phyloP scores from a whole-genome alignment of 768 basidiomycete genomes.

The Boletus bicolor region DNA sequence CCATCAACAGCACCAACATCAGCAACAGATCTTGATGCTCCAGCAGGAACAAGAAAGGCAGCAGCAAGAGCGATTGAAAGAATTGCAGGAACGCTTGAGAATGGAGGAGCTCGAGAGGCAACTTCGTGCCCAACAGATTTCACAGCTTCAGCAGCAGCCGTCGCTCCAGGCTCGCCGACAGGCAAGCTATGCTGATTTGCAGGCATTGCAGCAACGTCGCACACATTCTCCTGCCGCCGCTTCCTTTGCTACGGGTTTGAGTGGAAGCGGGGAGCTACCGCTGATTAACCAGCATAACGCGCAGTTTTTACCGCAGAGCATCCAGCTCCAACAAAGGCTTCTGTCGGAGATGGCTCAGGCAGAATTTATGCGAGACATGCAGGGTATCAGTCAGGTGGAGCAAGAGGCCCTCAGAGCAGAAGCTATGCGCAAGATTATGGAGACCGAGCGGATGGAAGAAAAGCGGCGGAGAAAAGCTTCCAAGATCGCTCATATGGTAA shows the following conservation, averaged over 20 bases:
- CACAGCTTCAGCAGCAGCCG: constrained; percentile 43
- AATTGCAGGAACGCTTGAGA: constrained; percentile 61
- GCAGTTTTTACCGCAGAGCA: constrained; percentile 56
- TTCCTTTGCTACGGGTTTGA: constrained; percentile 25
- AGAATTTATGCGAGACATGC: constrained; percentile 64
- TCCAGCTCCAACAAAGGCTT: constrained; percentile 71
- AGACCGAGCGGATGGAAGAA: constrained; percentile 86
- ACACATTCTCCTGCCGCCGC: constrained; percentile 47
- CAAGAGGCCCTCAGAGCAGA: constrained; percentile 72
- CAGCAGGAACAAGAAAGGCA: constrained; percentile 67
- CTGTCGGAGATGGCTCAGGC: constrained; percentile 74
- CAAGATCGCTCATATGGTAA: constrained; percentile 88
- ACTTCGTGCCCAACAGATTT: constrained; percentile 50
- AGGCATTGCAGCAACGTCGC: constrained; percentile 48
- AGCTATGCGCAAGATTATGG: constrained; percentile 86
- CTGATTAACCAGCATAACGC: constrained; percentile 50
- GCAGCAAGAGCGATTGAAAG: constrained; percentile 53
- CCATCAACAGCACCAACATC: constrained; percentile 70
- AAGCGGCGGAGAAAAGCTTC: constrained; percentile 75
- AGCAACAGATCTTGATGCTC: constrained; percentile 64
- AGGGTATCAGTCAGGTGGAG: constrained; percentile 54
- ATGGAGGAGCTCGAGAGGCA: constrained; percentile 68
- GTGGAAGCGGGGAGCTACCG: constrained; percentile 30
- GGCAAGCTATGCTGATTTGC: constrained; percentile 47
- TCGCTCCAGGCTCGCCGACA: constrained; percentile 38